A percentile compares a stretch with the other conserved stretches of the same genome.
Evolutionary conservation across 768 basidiomycete species (phyloP).

Genomic region (Agrocybe pediades): DNA sequence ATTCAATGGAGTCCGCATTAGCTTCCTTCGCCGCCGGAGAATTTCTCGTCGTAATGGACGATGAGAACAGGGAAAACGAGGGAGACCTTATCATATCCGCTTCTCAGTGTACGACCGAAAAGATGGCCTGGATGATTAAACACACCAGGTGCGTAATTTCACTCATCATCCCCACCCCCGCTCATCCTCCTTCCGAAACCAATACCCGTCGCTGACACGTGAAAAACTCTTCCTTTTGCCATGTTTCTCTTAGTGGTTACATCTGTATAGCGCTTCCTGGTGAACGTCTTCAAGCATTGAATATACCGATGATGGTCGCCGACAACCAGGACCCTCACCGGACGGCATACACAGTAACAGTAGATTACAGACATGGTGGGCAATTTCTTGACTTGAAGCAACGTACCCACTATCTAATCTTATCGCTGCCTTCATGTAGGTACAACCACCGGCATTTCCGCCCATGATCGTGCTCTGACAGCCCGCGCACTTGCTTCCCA

Average conservation of each 20-base stretch:
- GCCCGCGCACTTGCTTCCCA: conserved; percentile 79
- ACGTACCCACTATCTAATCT: conserved; percentile 14
- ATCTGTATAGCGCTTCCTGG: conserved; percentile 86
- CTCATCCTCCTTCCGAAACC: conserved; percentile 4
- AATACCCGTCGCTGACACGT: conserved; percentile 26
- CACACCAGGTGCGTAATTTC: conserved; percentile 75
- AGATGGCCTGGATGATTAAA: conserved; percentile 99
- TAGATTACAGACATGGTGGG: conserved; percentile 89
- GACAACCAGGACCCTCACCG: conserved; percentile 87
- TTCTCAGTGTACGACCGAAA: conserved; percentile 82
- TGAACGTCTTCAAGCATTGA: conserved; percentile 72
- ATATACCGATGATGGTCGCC: conserved; percentile 93
- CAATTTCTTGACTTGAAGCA: conserved; percentile 10
- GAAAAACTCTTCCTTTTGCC: conserved; percentile 13
- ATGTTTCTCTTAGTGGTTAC: conserved; percentile 67
- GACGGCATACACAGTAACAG: conserved; percentile 95
- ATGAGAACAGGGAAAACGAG: conserved; percentile 94
- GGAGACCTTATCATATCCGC: conserved; percentile 94
- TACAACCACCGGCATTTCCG: conserved; percentile 95
- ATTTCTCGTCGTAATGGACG: conserved; percentile 97
- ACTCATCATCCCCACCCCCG: background rate
- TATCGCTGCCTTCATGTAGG: conserved; percentile 41
- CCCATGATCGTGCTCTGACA: conserved; percentile 90
- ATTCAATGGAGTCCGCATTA: conserved; percentile 79
- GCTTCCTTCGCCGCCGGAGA: conserved; percentile 77